Evolutionary conservation across 345 rosid species (phyloP).

Genomic region (Salix purpurea): DNA sequence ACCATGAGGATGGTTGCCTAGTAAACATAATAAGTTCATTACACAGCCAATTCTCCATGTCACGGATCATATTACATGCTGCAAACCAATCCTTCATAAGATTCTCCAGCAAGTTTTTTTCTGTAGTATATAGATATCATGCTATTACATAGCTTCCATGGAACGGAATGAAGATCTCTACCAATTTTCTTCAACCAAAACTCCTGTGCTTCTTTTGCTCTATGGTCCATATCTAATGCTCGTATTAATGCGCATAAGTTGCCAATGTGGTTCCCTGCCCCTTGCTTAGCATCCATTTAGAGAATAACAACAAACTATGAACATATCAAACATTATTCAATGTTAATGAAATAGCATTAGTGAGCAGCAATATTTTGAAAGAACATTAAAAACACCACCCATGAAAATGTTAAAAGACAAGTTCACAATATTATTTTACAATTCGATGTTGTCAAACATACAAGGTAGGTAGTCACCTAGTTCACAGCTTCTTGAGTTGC

Average conservation of each 20-base stretch:
- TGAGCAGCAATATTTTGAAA: neutral
- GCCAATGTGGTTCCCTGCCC: conserved; percentile 94
- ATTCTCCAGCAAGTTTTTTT: conserved; percentile 68
- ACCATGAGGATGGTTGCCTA: neutral
- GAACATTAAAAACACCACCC: neutral
- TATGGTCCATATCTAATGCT: conserved; percentile 83
- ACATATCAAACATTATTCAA: neutral
- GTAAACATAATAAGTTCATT: neutral
- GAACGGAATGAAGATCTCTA: conserved; percentile 77
- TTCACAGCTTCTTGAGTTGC: too few relatives aligned
- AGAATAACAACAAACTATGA: neutral
- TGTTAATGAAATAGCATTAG: neutral
- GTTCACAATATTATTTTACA: neutral
- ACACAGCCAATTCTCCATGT: neutral
- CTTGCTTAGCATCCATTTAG: conserved; percentile 92
- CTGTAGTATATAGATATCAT: conserved; percentile 78
- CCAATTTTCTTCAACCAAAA: conserved; percentile 78
- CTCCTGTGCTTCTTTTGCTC: conserved; percentile 84
- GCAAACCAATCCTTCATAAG: conserved; percentile 58
- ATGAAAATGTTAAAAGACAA: neutral
- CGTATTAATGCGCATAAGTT: conserved; percentile 61
- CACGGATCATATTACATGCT: neutral
- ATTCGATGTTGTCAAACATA: neutral
- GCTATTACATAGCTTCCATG: conserved; percentile 72
- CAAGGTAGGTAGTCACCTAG: neutral